phyloP scores from a whole-genome alignment of 768 basidiomycete genomes.

The Mycena latifolia region DNA sequence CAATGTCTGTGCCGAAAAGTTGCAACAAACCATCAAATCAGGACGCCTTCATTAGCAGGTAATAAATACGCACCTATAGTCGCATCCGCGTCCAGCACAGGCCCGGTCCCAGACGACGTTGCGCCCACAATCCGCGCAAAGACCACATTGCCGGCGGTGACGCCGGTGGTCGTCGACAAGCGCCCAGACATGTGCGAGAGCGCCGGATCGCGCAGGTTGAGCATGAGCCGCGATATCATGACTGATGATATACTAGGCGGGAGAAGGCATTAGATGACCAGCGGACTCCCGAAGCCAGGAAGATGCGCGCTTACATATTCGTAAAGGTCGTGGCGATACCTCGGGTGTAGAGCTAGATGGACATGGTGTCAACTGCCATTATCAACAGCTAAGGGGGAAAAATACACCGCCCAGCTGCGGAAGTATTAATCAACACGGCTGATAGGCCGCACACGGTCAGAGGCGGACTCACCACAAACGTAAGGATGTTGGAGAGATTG shows the following conservation, averaged over 20 bases:
- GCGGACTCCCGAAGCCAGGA: no score
- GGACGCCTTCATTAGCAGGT: background rate
- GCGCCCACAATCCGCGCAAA: background rate
- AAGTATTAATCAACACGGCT: background rate
- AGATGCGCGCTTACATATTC: background rate
- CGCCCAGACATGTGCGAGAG: constrained; percentile 12
- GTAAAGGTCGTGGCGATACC: no score
- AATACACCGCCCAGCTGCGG: no score
- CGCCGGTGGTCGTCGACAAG: background rate
- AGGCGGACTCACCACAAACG: no score
- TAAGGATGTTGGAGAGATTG: no score
- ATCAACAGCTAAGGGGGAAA: no score
- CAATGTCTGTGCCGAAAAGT: background rate
- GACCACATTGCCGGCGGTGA: background rate
- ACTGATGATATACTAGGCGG: constrained; percentile 11
- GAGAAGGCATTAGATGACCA: no score
- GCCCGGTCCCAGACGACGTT: background rate
- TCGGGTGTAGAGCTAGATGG: background rate
- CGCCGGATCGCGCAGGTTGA: constrained; percentile 30
- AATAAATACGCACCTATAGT: background rate
- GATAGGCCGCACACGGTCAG: no score
- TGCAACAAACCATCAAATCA: background rate
- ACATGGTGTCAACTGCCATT: background rate
- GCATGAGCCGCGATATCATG: constrained; percentile 29
- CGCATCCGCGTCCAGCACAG: background rate